Percentiles rank a stretch among this genome's conserved stretches.
Evolutionary conservation across 208 protist genomes (phyloP).

Genomic region (Blastocrithidia nonstop): DNA sequence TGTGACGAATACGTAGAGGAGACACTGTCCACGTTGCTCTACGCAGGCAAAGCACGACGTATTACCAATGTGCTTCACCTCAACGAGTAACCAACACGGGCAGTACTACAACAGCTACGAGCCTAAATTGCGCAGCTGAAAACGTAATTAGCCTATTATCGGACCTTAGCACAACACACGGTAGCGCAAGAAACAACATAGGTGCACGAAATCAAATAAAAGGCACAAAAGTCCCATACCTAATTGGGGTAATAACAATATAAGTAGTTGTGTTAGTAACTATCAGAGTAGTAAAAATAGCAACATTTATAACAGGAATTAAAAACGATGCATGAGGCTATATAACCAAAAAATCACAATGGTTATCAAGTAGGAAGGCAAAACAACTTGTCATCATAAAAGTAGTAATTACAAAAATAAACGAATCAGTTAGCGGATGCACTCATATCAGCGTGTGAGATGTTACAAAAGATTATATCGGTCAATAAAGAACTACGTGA

Average conservation of each 20-base stretch:
- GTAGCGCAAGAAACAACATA: conserved; percentile 6
- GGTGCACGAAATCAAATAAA: no score
- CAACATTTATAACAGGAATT: no score
- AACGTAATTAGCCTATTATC: conserved; percentile 63
- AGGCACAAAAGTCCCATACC: no score
- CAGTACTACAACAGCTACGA: conserved; percentile 49
- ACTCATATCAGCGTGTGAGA: conserved; percentile 51
- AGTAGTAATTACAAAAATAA: conserved; percentile 1
- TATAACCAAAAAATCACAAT: background rate
- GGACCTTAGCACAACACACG: conserved; percentile 15
- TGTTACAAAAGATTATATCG: conserved; percentile 56
- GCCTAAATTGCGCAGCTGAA: conserved; percentile 62
- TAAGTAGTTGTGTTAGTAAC: background rate
- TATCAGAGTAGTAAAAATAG: no score
- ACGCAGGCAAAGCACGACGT: conserved; percentile 72
- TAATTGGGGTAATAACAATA: background rate
- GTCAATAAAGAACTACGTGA: conserved; percentile 67
- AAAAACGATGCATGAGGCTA: no score
- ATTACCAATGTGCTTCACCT: conserved; percentile 76
- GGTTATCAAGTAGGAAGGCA: background rate
- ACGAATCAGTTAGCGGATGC: conserved; percentile 49
- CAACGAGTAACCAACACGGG: conserved; percentile 64
- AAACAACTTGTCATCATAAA: background rate
- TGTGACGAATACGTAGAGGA: conserved; percentile 77
- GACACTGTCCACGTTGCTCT: conserved; percentile 80